These are phyloP conservation scores for Rhizopus stolonifer DNA, from an alignment of 371 early-diverging fungal species.

Conservation along the genomic window DNA sequence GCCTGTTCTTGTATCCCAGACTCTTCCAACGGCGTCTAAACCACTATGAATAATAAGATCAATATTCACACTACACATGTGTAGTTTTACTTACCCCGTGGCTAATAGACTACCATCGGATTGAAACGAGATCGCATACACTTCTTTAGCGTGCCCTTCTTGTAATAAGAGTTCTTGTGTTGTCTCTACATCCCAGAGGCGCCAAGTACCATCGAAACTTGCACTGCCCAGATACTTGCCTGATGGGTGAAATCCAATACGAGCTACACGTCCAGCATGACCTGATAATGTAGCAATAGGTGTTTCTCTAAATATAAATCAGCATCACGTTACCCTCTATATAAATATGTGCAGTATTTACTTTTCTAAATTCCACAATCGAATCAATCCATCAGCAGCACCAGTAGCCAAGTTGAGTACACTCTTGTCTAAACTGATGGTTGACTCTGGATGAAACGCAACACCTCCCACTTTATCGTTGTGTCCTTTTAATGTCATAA, in stretches of 20 bases:
- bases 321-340: neutral
- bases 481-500: conserved; percentile 72
- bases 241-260: conserved; percentile 89
- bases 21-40: conserved; percentile 84
- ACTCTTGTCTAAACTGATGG: conserved; percentile 56
- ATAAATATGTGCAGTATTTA: conserved; percentile 22
- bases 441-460: conserved; percentile 86
- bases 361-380: conserved; percentile 81
- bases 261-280: conserved; percentile 82
- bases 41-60: conserved; percentile 54
- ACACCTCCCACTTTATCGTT: conserved; percentile 87
- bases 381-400: conserved; percentile 73
- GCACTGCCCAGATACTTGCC: conserved; percentile 88
- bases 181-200: conserved; percentile 90
- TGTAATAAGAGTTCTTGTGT: conserved; percentile 80
- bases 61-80: too few relatives aligned
- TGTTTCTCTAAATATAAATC: conserved; percentile 50
- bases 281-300: conserved; percentile 82
- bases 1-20: conserved; percentile 96
- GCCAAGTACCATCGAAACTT: conserved; percentile 91
- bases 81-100: conserved; percentile 82
- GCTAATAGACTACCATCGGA: conserved; percentile 89
- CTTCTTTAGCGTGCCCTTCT: conserved; percentile 92
- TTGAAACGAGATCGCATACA: conserved; percentile 90
- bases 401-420: conserved; percentile 82